A percentile compares a stretch with the other conserved stretches of the same genome.
Conservation (phyloP, 768 basidiomycete genomes). For the Nevesoporus exiguus region DNA sequence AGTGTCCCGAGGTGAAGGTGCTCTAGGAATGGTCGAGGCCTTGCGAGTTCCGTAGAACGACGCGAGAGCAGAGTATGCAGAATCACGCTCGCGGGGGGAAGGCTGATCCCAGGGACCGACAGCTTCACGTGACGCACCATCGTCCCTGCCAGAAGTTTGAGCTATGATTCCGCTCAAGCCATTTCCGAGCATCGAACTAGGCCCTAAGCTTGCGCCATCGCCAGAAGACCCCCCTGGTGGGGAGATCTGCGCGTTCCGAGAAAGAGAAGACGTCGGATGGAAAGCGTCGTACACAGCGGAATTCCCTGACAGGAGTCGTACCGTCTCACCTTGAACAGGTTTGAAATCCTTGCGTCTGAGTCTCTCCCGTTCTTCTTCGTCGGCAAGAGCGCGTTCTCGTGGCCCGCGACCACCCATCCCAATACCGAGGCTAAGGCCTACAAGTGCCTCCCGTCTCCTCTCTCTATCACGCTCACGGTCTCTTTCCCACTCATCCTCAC, state of each 20-base stretch:
- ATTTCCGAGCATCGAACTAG: constrained; percentile 23
- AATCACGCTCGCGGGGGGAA: constrained; percentile 32
- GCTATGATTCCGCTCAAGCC: constrained; percentile 26
- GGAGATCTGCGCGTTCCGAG: constrained; percentile 29
- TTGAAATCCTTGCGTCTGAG: constrained; percentile 54
- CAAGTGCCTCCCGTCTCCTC: constrained; percentile 39
- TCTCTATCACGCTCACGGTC: constrained; percentile 47
- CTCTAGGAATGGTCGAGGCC: constrained; percentile 19
- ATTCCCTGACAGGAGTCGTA: constrained; percentile 38
- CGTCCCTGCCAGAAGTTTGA: constrained; percentile 27
- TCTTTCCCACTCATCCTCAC: constrained; percentile 39
- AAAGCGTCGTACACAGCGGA: constrained; percentile 72
- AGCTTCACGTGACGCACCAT: constrained; percentile 19
- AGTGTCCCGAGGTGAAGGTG: constrained; percentile 25
- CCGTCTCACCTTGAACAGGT: constrained; percentile 35
- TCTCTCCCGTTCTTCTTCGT: constrained; percentile 50
- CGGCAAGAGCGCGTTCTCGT: constrained; percentile 62
- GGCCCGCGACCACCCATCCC: constrained; percentile 43
- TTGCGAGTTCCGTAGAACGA: constrained; percentile 30
- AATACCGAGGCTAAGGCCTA: constrained; percentile 37
- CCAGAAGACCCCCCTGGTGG: constrained; percentile 14
- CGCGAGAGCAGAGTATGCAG: constrained; percentile 21
- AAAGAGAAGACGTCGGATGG: constrained; percentile 50
- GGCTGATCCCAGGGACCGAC: constrained; percentile 35
- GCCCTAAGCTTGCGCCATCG: constrained; percentile 15